A percentile compares a stretch with the other conserved stretches of the same genome.
phyloP scores from a whole-genome alignment of 129 eudicot species.

The Oenanthe sinensis region DNA sequence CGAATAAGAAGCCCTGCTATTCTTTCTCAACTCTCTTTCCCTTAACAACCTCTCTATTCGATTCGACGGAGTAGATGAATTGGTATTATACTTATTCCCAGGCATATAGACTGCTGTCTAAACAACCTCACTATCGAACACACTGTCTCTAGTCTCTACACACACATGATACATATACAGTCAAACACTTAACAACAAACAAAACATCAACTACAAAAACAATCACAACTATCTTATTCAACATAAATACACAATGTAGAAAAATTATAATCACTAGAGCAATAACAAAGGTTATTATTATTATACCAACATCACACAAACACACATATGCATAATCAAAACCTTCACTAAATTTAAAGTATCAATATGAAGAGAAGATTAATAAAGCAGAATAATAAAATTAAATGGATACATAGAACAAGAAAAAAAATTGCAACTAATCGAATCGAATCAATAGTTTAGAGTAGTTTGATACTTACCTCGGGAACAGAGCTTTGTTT shows the following conservation, averaged over 20 bases:
- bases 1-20: constrained; percentile 28
- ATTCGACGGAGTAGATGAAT: constrained; percentile 37
- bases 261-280: neutral
- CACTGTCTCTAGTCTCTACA: constrained; percentile 47
- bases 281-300: neutral
- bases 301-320: neutral
- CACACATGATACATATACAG: constrained; percentile 15
- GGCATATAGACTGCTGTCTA: constrained; percentile 31
- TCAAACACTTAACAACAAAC: neutral
- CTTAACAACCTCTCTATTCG: constrained; percentile 59
- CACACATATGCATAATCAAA: neutral
- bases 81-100: constrained; percentile 22
- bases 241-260: neutral
- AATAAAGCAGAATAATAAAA: neutral
- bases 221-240: neutral
- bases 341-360: too few species aligned
- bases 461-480: neutral
- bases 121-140: constrained; percentile 28
- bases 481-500: neutral
- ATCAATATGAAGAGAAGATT: neutral
- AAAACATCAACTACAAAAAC: neutral
- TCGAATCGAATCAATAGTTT: neutral
- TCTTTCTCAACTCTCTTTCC: constrained; percentile 52
- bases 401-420: neutral
- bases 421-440: neutral